Evolutionary conservation across 2,329 filamentous ascomycete genomes (phyloP), one percentile per base, ranked within the genome.

Genomic region (Fusarium xyrophilum): DNA sequence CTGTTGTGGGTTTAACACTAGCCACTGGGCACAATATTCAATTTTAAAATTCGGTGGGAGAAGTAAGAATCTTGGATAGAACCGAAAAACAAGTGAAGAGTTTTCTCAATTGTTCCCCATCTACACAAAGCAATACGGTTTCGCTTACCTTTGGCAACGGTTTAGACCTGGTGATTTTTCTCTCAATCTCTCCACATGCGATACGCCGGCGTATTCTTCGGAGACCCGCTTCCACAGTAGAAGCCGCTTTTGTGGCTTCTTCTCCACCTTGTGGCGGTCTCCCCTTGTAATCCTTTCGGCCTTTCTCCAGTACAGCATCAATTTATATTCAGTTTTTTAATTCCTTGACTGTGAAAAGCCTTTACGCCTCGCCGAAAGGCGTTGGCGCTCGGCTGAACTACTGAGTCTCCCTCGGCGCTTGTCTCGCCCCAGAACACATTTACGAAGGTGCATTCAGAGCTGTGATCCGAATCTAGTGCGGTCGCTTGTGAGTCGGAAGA

Each of bases 11-110:
- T 60, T 65, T 60, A 19, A 60, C n/a, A n/a, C 27, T 53, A 59
- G 33, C 40, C 39, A 36, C 46, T 25, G 44, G 46, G 39, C 62
- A 65, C 43, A 61, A 44, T 61, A 36, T 64, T 52, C 46, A 67
- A 67, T 67, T 65, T 68, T 39, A 53, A 36, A 65, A 64, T 51
- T 54, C 55, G 39, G 64, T 64, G 56, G n/a, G 28, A 68, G 50
- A 68, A 61, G 46, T 38, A 68, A 56, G 25, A 65, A 65, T 56
- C 36, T 67, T 27, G n/a, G 17, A n/a, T 9, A 35, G 33, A 23
- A 42, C 7, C 13, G 15, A 21, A 40, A 36, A n/a, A 14, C 11
- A 17, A n/a, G 30, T n/a, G 35, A 46, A 61, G 33, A 53, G 40
- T 56, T 64, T n/a, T 54, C 28, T 50, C n/a, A 46, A 10, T 9